Percentiles rank a stretch among this genome's conserved stretches.
phyloP scores from a whole-genome alignment of 345 rosid genomes.

The Euphorbia lathyris region DNA sequence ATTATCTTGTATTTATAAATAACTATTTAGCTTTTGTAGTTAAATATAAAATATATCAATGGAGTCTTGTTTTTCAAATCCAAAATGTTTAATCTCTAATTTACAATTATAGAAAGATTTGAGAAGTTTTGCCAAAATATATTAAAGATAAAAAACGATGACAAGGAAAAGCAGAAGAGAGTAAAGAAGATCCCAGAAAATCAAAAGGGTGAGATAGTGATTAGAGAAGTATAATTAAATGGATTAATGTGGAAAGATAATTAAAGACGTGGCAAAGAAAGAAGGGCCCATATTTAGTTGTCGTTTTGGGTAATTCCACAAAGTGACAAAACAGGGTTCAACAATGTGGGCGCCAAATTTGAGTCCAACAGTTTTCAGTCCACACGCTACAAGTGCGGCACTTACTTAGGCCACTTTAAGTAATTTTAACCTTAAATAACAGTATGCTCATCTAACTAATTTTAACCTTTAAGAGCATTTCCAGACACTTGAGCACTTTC shows the following conservation, averaged over 20 bases:
- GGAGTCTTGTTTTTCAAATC: too few species aligned
- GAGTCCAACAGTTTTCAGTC: neutral
- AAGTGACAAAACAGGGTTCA: slow-evolving; percentile 5
- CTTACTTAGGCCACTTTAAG: neutral
- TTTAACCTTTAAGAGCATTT: too few species aligned
- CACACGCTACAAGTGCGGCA: neutral
- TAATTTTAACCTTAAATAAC: too few species aligned
- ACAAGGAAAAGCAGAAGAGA: neutral
- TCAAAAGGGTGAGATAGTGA: too few species aligned
- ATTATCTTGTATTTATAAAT: too few species aligned
- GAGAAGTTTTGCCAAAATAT: too few species aligned
- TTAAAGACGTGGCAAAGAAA: slow-evolving; percentile 1
- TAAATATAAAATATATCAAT: too few species aligned
- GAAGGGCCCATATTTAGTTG: neutral
- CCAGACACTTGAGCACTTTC: too few species aligned
- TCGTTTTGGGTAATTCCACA: neutral
- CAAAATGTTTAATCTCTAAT: too few species aligned
- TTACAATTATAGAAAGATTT: too few species aligned
- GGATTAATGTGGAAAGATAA: neutral
- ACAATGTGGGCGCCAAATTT: neutral
- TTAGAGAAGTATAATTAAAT: neutral
- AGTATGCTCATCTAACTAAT: too few species aligned
- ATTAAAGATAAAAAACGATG: neutral
- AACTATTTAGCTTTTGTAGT: too few species aligned
- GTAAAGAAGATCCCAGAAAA: neutral